Base-by-base conservation (phyloP, 371 early-diverging fungal species). In the Lichtheimia ornata region DNA sequence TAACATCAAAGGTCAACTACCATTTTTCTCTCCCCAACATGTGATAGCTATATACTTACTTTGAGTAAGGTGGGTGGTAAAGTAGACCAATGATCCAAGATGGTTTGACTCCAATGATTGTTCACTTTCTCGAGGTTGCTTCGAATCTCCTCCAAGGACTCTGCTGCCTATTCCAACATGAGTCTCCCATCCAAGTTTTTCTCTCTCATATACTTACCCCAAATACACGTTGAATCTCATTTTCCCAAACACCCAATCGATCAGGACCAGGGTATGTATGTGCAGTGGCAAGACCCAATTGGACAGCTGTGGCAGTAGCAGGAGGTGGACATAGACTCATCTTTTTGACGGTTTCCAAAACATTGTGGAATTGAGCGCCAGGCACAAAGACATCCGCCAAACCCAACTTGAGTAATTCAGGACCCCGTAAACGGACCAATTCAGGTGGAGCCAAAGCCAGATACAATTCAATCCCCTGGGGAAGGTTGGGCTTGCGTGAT, bases 191-290 rank as follows among this genome's bases (percentile, higher is more conserved):
- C 22, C 22, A 14, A 5, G 7, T 17, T 22, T 22, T 22, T 22
- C 1, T 22, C 22, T 1, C 22, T 1, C 4, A n/a, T 1, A 20
- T 25, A 59, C 73, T 65, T 74, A 78, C 83, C 11, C 75, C 82
- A 79, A 84, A 84, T 17, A 75, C 69, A 24, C 64, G 59, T n/a
- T 76, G 58, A 49, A 85, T 78, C 30, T 78, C 71, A 4, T 76
- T 61, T 43, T 78, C 63, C 86, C 86, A 85, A 0, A 82, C 83
- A 41, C 69, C 69, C 40, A 85, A 64, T 49, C 82, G 76, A 50
- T 82, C 76, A 3, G 86, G 86, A 7, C 86, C 86, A 35, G 86
- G 73, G 58, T 85, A 85, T 0, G 76, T 70, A 49, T 81, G 72
- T 30, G 81, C 65, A 1, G 76, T 69, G 14, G 77, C 69, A 11